phyloP scores from a whole-genome alignment of 345 rosid genomes.

The Angophora floribunda region DNA sequence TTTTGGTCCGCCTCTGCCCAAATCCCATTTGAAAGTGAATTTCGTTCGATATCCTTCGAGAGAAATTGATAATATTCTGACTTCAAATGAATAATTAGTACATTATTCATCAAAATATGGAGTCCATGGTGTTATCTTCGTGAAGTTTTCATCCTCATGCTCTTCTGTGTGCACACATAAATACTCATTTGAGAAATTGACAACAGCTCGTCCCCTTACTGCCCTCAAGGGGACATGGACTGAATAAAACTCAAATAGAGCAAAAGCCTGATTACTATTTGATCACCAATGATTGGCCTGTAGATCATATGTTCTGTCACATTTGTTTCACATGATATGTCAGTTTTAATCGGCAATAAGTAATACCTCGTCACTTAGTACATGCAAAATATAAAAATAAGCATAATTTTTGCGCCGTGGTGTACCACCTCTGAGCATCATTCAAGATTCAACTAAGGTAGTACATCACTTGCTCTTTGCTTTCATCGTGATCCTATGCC shows the following conservation, averaged over 20 bases:
- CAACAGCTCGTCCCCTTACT: neutral
- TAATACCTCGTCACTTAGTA: neutral
- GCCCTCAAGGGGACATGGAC: neutral
- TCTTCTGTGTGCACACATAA: neutral
- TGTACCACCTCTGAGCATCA: neutral
- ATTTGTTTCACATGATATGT: neutral
- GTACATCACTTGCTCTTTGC: neutral
- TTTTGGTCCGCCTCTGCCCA: neutral
- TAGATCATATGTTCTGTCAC: neutral
- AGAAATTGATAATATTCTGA: neutral
- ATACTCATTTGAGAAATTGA: neutral
- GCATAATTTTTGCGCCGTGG: neutral
- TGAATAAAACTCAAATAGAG: neutral
- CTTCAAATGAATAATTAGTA: neutral
- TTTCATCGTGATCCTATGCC: neutral
- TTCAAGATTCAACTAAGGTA: neutral
- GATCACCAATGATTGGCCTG: neutral
- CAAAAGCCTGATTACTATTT: neutral
- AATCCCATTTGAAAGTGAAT: neutral
- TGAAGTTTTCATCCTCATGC: neutral
- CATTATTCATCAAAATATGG: neutral
- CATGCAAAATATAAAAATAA: neutral
- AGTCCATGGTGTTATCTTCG: neutral
- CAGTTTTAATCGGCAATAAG: neutral
- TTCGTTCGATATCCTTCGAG: neutral